These are phyloP conservation scores for Isochrysis galbana DNA, from an alignment of 78 protist species.

Conservation along the genomic window DNA sequence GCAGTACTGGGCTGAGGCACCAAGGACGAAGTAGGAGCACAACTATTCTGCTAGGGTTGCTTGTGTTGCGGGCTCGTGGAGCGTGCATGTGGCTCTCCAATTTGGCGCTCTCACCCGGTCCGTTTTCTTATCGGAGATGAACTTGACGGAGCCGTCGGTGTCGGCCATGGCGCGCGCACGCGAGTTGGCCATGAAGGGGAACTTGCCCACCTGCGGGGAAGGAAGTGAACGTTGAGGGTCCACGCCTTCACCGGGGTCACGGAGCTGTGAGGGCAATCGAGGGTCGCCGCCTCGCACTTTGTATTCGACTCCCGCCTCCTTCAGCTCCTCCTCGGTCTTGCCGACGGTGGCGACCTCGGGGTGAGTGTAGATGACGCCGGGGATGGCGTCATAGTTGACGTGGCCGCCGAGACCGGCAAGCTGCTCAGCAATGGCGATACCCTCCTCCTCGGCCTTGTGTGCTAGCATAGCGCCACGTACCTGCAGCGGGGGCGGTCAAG, in stretches of 20 bases:
- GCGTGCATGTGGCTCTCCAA: too few species aligned
- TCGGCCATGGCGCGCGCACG: constrained; percentile 87
- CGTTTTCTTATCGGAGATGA: too few species aligned
- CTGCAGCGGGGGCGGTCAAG: too few species aligned
- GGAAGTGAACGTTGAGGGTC: too few species aligned
- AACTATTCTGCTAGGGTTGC: too few species aligned
- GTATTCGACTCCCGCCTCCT: constrained; percentile 70
- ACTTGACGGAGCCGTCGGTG: constrained; percentile 94
- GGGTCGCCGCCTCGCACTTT: too few species aligned
- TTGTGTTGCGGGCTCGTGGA: too few species aligned
- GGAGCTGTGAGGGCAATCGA: background rate
- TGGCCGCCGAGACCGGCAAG: constrained; percentile 77
- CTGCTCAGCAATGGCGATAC: constrained; percentile 81
- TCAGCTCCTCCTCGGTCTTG: constrained; percentile 93
- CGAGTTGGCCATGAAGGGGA: constrained; percentile 97
- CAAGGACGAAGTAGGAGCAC: too few species aligned
- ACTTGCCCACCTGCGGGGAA: constrained; percentile 86
- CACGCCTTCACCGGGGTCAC: background rate
- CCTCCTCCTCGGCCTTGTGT: constrained; percentile 92
- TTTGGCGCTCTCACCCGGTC: too few species aligned
- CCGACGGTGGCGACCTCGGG: constrained; percentile 99
- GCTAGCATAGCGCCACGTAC: constrained; percentile 99
- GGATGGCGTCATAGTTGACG: constrained; percentile 97
- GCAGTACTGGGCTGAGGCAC: too few species aligned
- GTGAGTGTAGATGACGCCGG: constrained; percentile 97